These are phyloP conservation scores for Diplodia sapinea DNA, from an alignment of 2,329 filamentous ascomycete genomes.

Conservation along the genomic window DNA sequence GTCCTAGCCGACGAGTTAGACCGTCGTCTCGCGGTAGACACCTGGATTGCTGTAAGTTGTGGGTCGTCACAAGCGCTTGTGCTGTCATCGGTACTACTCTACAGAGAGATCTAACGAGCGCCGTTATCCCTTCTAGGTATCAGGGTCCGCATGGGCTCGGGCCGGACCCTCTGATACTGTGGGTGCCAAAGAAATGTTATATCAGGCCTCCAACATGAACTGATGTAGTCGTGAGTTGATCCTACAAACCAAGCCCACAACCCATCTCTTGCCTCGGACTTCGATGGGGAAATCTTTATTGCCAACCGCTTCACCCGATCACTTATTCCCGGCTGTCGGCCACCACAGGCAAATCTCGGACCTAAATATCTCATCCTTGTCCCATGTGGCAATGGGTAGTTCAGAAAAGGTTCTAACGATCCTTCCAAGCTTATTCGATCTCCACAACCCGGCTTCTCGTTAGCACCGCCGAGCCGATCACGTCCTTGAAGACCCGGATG, in stretches of 20 bases:
- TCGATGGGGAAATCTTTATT: neutral
- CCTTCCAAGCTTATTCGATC: constrained; percentile 4
- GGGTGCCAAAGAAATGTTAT: neutral
- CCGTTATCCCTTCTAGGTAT: neutral
- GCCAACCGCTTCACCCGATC: neutral
- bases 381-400: neutral
- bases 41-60: neutral
- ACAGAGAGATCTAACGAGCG: neutral
- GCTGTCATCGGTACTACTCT: neutral
- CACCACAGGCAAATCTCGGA: neutral
- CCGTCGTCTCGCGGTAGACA: neutral
- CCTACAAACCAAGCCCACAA: neutral
- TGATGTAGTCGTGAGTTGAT: neutral
- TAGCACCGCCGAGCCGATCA: constrained; percentile 1
- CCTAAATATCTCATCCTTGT: neutral
- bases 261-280: neutral
- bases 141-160: constrained; percentile 18
- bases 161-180: neutral
- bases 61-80: neutral
- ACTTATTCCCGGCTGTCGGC: neutral
- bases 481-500: neutral
- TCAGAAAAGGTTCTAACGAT: neutral
- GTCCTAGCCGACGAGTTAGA: neutral
- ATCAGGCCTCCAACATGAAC: neutral
- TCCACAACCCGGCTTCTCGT: constrained; percentile 14